Evolutionary conservation across 2,329 filamentous ascomycete species (phyloP), one percentile per base, ranked within the genome.

Genomic region (Ophiostoma sp.): DNA sequence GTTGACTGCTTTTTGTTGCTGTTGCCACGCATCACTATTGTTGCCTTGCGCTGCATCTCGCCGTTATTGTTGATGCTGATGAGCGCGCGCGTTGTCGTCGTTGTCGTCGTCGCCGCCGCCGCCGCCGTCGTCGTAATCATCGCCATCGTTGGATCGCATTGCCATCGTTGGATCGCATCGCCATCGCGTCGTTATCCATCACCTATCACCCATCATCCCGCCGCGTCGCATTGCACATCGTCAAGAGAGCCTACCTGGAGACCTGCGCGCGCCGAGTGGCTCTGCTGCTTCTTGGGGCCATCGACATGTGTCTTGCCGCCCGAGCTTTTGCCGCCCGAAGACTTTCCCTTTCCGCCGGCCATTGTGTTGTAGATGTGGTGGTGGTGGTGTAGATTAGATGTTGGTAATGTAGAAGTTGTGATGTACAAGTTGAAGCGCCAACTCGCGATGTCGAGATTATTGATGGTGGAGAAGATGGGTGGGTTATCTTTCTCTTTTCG

Each of bases 311-410:
- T 85, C 85, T 95, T 95, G 76, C 92, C 91, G 77, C 92, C 92
- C 71, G 90, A 86, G 79, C 83, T 94, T 89, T 96, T 97, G 79
- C 94, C 94, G 77, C 94, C 93, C 76, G 90, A 87, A 74, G 89
- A 92, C 85, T 93, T 96, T 86, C 94, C 94, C 87, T 97, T 97
- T 84, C 93, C 93, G 79, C 94, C 94, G 79, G 93, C 81, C 86
- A 88, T 88, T 67, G 66, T 67, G n/a, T 11, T 31, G 44, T 48
- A 20, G 8, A 15, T 57, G 23, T 27, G n/a, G n/a, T 52, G 36
- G 33, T 67, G 65, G 23, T 20, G 15, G 17, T 17, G 10, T 23
- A 27, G 20, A 17, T 35, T n/a, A n/a, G n/a, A 23, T 60, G 54
- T 23, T 60, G 27, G 13, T 31, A 31, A 64, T 35, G 57, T 33